phyloP scores from a whole-genome alignment of 139 green algal species.

The Coccomyxa sp. region DNA sequence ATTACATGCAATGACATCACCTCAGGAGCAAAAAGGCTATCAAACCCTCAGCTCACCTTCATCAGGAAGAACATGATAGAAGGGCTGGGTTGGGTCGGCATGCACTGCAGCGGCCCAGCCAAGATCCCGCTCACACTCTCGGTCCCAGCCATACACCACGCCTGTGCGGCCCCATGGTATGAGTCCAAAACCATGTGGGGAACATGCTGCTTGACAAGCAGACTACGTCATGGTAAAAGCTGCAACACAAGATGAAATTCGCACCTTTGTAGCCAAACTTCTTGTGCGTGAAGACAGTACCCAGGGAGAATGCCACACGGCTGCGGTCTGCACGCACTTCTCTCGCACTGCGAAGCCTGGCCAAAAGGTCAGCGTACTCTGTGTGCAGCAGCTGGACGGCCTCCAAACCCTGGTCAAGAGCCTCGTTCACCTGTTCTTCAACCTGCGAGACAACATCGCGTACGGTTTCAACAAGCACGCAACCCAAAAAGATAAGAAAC shows the following conservation, averaged over 20 bases:
- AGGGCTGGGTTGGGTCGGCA: conserved; percentile 14
- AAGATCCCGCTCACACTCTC: conserved; percentile 3
- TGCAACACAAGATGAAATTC: not conserved
- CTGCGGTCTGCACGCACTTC: not conserved
- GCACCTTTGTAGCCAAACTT: conserved; percentile 12
- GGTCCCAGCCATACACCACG: conserved; percentile 19
- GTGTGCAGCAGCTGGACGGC: not conserved
- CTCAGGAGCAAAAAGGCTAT: not conserved
- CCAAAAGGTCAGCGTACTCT: not conserved
- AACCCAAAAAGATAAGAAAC: not conserved
- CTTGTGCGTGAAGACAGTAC: conserved; percentile 14
- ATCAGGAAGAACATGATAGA: conserved; percentile 18
- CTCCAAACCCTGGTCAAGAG: not conserved
- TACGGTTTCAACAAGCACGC: not conserved
- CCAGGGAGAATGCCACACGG: not conserved
- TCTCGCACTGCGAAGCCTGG: not conserved
- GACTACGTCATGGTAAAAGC: not conserved
- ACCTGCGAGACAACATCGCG: not conserved
- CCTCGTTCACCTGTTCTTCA: not conserved
- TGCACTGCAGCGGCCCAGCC: not conserved
- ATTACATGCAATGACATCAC: not conserved
- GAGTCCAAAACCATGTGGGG: not conserved
- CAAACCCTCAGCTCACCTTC: not conserved
- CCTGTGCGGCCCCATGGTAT: not conserved
- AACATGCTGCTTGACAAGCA: not conserved